Evolutionary conservation across 345 rosid genomes (phyloP).

Genomic region (Bruguiera gymnorhiza): DNA sequence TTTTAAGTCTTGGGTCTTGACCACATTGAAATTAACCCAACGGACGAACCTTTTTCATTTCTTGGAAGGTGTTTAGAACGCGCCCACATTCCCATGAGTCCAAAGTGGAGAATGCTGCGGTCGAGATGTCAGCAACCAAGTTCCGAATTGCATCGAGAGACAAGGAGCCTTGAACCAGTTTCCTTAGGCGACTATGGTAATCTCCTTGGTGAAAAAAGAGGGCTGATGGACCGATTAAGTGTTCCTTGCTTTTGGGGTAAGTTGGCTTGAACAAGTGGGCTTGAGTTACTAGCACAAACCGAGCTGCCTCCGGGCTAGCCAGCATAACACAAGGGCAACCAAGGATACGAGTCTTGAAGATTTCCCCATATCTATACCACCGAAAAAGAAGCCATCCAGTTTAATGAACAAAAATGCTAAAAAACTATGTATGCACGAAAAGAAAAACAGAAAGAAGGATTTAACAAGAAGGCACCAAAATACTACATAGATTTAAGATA

Average conservation of each 20-base stretch:
- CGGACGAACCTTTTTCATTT: slow-evolving; percentile 70
- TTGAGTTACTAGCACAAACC: slow-evolving; percentile 62
- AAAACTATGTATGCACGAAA: no score
- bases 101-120: slow-evolving; percentile 44
- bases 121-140: slow-evolving; percentile 55
- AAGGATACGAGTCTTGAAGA: slow-evolving; percentile 82
- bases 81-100: slow-evolving; percentile 52
- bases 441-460: no score
- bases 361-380: slow-evolving; percentile 65
- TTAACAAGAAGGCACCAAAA: neutral
- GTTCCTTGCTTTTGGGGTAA: slow-evolving; percentile 88
- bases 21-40: neutral
- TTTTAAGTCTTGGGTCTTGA: no score
- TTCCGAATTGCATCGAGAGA: slow-evolving; percentile 51
- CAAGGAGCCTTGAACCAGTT: slow-evolving; percentile 60
- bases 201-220: slow-evolving; percentile 86
- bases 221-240: slow-evolving; percentile 74
- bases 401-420: neutral
- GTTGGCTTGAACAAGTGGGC: slow-evolving; percentile 87
- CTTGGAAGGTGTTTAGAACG: slow-evolving; percentile 64
- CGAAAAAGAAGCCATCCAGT: slow-evolving; percentile 7
- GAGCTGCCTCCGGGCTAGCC: slow-evolving; percentile 85
- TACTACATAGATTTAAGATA: neutral
- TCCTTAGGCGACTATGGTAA: slow-evolving; percentile 65
- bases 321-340: slow-evolving; percentile 95